phyloP scores from a whole-genome alignment of 805 yeast species.

The Maudiozyma saulgeensis region DNA sequence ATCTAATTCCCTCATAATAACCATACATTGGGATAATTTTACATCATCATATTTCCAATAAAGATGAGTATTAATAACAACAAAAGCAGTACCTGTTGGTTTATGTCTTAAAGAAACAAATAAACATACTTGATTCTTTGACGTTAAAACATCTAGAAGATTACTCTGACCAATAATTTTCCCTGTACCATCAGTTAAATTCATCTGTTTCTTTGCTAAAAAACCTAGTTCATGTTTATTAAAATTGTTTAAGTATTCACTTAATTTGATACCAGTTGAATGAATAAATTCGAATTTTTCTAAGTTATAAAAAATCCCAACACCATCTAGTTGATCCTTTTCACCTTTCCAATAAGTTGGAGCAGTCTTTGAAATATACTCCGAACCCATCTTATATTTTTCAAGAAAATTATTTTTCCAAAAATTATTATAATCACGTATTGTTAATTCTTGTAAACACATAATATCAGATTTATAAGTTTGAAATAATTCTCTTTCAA shows the following conservation, averaged over 20 bases:
- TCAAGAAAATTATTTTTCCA: conserved; percentile 31
- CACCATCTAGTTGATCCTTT: conserved; percentile 47
- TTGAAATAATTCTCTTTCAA: conserved; percentile 31
- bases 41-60: conserved; percentile 54
- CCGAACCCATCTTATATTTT: conserved; percentile 35
- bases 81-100: conserved; percentile 31
- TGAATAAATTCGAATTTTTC: conserved; percentile 36
- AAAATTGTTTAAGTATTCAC: conserved; percentile 24
- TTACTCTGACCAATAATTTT: conserved; percentile 18
- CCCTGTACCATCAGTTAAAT: conserved; percentile 27
- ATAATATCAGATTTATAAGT: conserved; percentile 41
- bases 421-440: conserved; percentile 30
- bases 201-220: conserved; percentile 13
- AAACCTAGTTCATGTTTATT: conserved; percentile 22
- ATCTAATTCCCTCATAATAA: conserved; percentile 31
- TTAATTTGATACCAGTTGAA: conserved; percentile 28
- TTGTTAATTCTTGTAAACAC: conserved; percentile 51
- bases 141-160: conserved; percentile 29
- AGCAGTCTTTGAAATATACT: conserved; percentile 40
- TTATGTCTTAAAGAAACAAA: conserved; percentile 41
- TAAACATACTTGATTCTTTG: conserved; percentile 49
- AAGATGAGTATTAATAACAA: conserved; percentile 50
- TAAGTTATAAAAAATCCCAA: conserved; percentile 43
- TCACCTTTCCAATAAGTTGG: conserved; percentile 46
- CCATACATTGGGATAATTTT: conserved; percentile 43